Evolutionary conservation across 140 eudicot genomes (phyloP), one percentile per base, ranked within the genome.

Genomic region (Ambrosia hybrid): DNA sequence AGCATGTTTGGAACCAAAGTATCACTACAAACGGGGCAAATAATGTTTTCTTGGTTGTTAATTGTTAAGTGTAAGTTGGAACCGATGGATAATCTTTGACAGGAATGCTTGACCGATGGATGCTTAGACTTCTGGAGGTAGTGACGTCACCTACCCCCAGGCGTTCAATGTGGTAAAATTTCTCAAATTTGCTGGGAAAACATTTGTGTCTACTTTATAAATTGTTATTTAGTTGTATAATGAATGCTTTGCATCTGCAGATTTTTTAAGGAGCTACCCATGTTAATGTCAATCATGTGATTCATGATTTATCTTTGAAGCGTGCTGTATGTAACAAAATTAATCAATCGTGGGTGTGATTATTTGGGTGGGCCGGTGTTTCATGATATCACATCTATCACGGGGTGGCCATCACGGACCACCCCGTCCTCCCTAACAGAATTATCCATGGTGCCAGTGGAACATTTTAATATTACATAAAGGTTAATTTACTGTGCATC

Each of bases 391-490:
- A 21, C 26, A 21, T 21, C 26, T 21, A 21, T 21, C 26, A 21
- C 26, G 26, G 26, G 26, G 26, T 21, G 26, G 26, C 26, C 26
- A 21, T 21, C 26, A 21, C 26, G 26, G 0, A 21, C 26, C 26
- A 21, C 26, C 26, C 26, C 26, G 26, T 21, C 26, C 26, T 21
- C 26, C 26, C 97, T 14, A 9, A 52, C 9, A 79, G 99, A 51
- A 86, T 88, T 71, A 78, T 91, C 71, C 97, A 74, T 65, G 91
- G 76, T 57, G 69, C 92, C 17, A 95, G 97, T 55, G 97, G 99
- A 57, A 95, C 96, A 56, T 95, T 95, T 82, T 91, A 95, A 79
- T 95, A 95, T 70, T 95, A 95, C 90, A 95, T 95, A 73, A 95
- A 95, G 99, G 97, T 95, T 76, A 43, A 85, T 53, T 55, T 67